phyloP scores from a whole-genome alignment of 2,329 filamentous ascomycete genomes.

The Talaromyces sp. region DNA sequence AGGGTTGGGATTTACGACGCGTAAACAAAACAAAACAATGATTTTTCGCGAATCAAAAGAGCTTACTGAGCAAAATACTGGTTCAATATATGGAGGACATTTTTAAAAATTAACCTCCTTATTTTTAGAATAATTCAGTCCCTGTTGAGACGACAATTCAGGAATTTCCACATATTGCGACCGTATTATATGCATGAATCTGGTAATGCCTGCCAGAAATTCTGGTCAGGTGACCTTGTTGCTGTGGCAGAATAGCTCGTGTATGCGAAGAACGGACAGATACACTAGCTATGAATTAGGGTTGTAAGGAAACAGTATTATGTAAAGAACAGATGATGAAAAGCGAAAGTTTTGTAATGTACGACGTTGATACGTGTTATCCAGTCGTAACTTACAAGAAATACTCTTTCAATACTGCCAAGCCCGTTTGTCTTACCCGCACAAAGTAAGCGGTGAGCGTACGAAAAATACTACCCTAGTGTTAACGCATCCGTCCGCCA shows the following conservation, averaged over 20 bases:
- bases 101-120: neutral
- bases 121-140: neutral
- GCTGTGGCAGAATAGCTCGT: neutral
- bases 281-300: neutral
- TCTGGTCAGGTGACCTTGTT: neutral
- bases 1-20: neutral
- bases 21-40: neutral
- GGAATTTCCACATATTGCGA: neutral
- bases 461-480: conserved; percentile 11
- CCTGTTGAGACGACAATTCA: neutral
- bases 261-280: neutral
- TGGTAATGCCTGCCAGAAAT: neutral
- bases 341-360: neutral
- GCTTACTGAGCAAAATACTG: neutral
- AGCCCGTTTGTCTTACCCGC: neutral
- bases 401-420: conserved; percentile 2
- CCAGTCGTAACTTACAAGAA: neutral
- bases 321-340: neutral
- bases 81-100: neutral
- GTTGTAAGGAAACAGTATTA: neutral
- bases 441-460: neutral
- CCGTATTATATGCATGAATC: neutral
- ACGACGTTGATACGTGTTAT: neutral
- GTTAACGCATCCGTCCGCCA: conserved; percentile 6
- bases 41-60: neutral